A percentile compares a stretch with the other conserved stretches of the same genome.
Conservation (phyloP, 2,329 filamentous ascomycete genomes). For the Ascochyta lentis region DNA sequence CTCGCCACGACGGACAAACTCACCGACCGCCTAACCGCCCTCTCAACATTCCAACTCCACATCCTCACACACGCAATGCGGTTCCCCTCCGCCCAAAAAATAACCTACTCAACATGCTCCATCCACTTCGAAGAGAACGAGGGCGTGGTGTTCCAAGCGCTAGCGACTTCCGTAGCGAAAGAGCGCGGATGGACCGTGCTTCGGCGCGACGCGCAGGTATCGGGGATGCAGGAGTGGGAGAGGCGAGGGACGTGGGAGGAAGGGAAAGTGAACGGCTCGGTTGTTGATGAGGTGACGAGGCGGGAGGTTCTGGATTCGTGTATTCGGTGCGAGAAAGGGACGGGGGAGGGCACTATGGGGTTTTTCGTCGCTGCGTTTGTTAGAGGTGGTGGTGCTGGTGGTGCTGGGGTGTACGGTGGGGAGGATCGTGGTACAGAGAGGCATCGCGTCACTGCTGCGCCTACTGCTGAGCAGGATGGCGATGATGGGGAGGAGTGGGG, state of each 20-base stretch:
- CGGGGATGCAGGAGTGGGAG: conserved; percentile 79
- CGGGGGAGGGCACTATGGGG: conserved; percentile 85
- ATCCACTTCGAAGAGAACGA: conserved; percentile 90
- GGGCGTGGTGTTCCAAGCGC: conserved; percentile 74
- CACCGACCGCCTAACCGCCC: conserved; percentile 68
- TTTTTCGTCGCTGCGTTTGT: conserved; percentile 95
- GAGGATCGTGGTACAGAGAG: background rate
- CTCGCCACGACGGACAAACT: conserved; percentile 38
- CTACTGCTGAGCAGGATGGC: conserved; percentile 5
- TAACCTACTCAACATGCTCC: conserved; percentile 95
- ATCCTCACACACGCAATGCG: conserved; percentile 83
- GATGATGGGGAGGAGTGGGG: conserved; percentile 51
- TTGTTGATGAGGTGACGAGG: conserved; percentile 45
- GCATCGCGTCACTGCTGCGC: background rate
- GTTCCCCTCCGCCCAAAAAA: conserved; percentile 70
- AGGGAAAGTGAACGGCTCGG: conserved; percentile 48
- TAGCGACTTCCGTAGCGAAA: conserved; percentile 71
- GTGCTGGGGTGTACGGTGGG: background rate
- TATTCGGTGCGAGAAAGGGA: conserved; percentile 80
- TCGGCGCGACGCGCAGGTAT: conserved; percentile 72
- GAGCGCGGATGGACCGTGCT: conserved; percentile 79
- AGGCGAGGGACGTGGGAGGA: conserved; percentile 60
- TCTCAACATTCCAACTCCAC: conserved; percentile 81
- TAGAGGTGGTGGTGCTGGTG: conserved; percentile 54
- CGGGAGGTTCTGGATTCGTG: conserved; percentile 70